Evolutionary conservation across 179 eudicot species (phyloP).

Genomic region (Beta corolliflora): DNA sequence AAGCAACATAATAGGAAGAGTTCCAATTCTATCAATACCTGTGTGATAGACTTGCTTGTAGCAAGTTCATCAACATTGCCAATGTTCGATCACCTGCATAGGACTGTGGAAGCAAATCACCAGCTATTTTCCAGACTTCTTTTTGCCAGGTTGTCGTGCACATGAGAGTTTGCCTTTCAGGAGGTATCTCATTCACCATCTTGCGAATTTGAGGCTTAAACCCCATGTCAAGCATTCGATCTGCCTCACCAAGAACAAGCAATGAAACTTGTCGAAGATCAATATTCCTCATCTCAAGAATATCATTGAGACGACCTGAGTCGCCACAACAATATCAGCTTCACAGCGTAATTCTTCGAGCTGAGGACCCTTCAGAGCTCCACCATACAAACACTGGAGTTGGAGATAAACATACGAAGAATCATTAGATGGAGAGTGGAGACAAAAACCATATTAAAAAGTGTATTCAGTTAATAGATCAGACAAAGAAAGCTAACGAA

Average conservation of each 20-base stretch:
- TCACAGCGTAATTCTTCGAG: conserved; percentile 73
- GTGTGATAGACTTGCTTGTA: conserved; percentile 94
- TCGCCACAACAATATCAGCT: conserved; percentile 89
- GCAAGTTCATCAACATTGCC: conserved; percentile 96
- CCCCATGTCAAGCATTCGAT: conserved; percentile 99
- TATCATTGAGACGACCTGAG: conserved; percentile 99
- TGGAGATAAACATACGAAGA: background rate
- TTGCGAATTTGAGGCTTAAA: conserved; percentile 98
- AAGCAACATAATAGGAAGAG: background rate
- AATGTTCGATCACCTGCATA: conserved; percentile 75
- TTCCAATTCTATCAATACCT: conserved; percentile 42
- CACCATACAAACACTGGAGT: conserved; percentile 90
- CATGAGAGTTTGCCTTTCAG: conserved; percentile 93
- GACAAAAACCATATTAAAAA: background rate
- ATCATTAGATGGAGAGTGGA: too few relatives aligned
- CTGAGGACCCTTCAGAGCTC: conserved; percentile 98
- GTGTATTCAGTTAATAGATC: background rate
- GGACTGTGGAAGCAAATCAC: conserved; percentile 77
- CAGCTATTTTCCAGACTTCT: conserved; percentile 94
- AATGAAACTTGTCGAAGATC: conserved; percentile 83
- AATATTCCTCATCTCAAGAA: conserved; percentile 75
- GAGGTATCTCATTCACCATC: conserved; percentile 86
- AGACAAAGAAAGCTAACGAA: background rate
- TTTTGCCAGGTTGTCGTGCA: conserved; percentile 99
- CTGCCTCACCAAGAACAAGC: conserved; percentile 98